Conservation (phyloP, 2,329 filamentous ascomycete genomes). For the Aspergillus ibericus region DNA sequence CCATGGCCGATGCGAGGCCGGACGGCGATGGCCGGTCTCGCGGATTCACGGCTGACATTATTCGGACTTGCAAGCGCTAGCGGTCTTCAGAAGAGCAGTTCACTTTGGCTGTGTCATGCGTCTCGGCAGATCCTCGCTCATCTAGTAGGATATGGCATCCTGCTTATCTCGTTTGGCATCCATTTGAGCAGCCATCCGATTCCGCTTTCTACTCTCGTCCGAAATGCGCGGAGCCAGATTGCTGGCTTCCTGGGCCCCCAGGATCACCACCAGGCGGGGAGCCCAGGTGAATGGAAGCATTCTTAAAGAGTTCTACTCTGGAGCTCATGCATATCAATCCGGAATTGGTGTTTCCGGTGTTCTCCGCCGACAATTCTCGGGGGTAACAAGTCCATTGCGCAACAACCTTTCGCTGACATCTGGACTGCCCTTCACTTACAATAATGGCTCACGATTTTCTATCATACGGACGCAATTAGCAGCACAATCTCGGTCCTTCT, state of each 20-base stretch:
- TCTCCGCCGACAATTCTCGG: conserved; percentile 26
- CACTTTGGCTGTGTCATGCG: conserved; percentile 20
- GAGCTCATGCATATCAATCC: conserved; percentile 1
- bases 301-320: conserved; percentile 20
- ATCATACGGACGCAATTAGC: neutral
- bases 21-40: conserved; percentile 16
- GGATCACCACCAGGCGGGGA: conserved; percentile 28
- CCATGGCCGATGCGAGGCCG: conserved; percentile 21
- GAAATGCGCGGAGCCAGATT: conserved; percentile 46
- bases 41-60: conserved; percentile 10
- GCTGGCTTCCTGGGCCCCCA: conserved; percentile 37
- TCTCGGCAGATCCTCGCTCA: conserved; percentile 8
- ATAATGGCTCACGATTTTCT: conserved; percentile 10
- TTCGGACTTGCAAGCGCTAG: neutral
- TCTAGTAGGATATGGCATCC: conserved; percentile 35
- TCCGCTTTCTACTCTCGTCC: conserved; percentile 24
- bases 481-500: conserved; percentile 24
- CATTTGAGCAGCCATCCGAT: conserved; percentile 24
- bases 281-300: conserved; percentile 20
- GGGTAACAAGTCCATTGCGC: conserved; percentile 21
- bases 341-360: conserved; percentile 11
- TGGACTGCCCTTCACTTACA: conserved; percentile 17
- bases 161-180: conserved; percentile 25
- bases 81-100: conserved; percentile 6
- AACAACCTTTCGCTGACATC: conserved; percentile 18